Conservation (phyloP, 1,284 basidiomycete species). For the Leucoagaricus sp. region DNA sequence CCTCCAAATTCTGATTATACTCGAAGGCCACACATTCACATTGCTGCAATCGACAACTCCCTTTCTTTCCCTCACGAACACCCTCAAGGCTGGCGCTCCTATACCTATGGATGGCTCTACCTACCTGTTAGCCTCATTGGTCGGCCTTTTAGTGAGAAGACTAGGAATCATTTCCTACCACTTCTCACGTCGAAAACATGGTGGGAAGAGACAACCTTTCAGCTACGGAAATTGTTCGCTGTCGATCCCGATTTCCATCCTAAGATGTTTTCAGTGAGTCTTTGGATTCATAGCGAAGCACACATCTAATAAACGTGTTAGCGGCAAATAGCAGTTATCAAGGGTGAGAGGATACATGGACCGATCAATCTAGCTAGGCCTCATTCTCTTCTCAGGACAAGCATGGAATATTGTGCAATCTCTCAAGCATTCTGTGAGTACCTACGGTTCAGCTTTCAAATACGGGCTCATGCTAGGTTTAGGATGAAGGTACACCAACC, state of each 20-base stretch:
- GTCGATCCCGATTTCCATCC: slow-evolving; percentile 85
- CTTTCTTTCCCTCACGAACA: slow-evolving; percentile 90
- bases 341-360: slow-evolving; percentile 48
- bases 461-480: slow-evolving; percentile 13
- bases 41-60: slow-evolving; percentile 92
- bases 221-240: slow-evolving; percentile 76
- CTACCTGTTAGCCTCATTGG: slow-evolving; percentile 87
- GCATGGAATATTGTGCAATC: slow-evolving; percentile 90
- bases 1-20: slow-evolving; percentile 42
- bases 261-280: slow-evolving; percentile 76
- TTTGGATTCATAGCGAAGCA: not conserved
- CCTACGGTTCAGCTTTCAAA: not conserved
- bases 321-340: slow-evolving; percentile 87
- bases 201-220: slow-evolving; percentile 88
- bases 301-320: slow-evolving; percentile 28
- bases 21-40: slow-evolving; percentile 67
- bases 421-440: slow-evolving; percentile 69
- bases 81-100: slow-evolving; percentile 87
- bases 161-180: slow-evolving; percentile 81
- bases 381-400: slow-evolving; percentile 46
- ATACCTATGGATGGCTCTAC: slow-evolving; percentile 91
- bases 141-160: slow-evolving; percentile 80
- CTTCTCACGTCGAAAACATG: slow-evolving; percentile 80
- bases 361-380: not conserved
- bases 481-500: slow-evolving; percentile 58